Evolutionary conservation across 495 filamentous ascomycete genomes (phyloP), one percentile per base, ranked within the genome.

Genomic region (Delitschia confertaspora): DNA sequence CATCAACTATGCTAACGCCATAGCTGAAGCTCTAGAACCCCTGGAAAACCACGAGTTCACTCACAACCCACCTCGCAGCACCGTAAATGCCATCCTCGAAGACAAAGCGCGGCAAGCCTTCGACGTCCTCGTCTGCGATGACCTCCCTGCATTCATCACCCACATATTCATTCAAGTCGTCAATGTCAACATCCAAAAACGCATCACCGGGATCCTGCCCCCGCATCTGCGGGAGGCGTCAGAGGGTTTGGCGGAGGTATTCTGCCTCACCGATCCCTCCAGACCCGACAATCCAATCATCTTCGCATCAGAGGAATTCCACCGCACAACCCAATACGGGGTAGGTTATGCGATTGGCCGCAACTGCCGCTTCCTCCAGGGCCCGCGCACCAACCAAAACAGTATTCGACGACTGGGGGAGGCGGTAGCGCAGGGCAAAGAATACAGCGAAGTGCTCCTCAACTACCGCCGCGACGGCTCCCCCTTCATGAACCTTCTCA

Each of bases 231-330:
- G 61, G 40, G 73, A 68, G 51, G 66, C 79, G 8, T 78, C 79
- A 2, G 80, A 86, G 56, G 82, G 82, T 3, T 51, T 88, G 33
- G 80, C 79, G 0, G 82, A 87, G 54, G 80, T 82, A 0, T 88
- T 86, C 51, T 85, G 82, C 57, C 61, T 87, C 47, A 82, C 80
- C 5, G 83, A 88, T 62, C 82, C 83, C 6, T 78, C 78, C 17
- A 65, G 80, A 46, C 67, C 71, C 4, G 83, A 82, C 53, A 85
- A 86, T 60, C 83, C 82, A 1, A 80, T 89, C 42, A 72, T 88
- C 3, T 86, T 87, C 62, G 79, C 80, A 19, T 85, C 80, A 4
- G 75, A 85, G 69, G 75, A 75, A 53, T 80, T 79, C 51, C 68
- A 77, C 46, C 64, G 68, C 21, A 75, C 71, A 10, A 77, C 76